These are phyloP conservation scores for Fusarium heterosporum DNA, from an alignment of 2,329 filamentous ascomycete species.

Conservation along the genomic window DNA sequence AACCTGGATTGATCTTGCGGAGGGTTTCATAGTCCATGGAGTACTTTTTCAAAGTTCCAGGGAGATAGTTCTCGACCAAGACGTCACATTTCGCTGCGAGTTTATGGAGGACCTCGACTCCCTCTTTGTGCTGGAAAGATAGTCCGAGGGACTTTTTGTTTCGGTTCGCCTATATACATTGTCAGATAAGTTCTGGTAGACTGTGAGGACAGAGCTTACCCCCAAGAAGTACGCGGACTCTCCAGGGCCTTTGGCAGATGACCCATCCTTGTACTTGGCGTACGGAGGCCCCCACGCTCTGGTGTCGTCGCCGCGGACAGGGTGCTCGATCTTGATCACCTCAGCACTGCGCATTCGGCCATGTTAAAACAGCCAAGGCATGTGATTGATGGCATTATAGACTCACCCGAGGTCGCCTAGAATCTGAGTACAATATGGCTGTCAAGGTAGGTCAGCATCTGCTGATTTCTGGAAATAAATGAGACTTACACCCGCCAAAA, in stretches of 20 bases:
- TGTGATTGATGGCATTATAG: slow-evolving; percentile 6
- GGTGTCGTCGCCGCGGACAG: slow-evolving; percentile 90
- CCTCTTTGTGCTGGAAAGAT: slow-evolving; percentile 87
- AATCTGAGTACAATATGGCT: slow-evolving; percentile 99
- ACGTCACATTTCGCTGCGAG: slow-evolving; percentile 89
- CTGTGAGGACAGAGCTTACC: slow-evolving; percentile 61
- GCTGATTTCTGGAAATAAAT: background rate
- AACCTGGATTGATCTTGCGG: slow-evolving; percentile 80
- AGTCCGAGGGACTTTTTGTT: slow-evolving; percentile 96
- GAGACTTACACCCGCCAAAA: slow-evolving; percentile 85
- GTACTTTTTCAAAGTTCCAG: slow-evolving; percentile 90
- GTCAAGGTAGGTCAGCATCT: slow-evolving; percentile 30
- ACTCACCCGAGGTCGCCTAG: slow-evolving; percentile 92
- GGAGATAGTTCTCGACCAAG: slow-evolving; percentile 96
- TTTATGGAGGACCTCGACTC: slow-evolving; percentile 87
- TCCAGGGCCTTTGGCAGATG: slow-evolving; percentile 74
- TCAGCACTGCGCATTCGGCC: slow-evolving; percentile 73
- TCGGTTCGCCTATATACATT: slow-evolving; percentile 78
- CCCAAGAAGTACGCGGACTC: slow-evolving; percentile 96
- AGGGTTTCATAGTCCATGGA: slow-evolving; percentile 87
- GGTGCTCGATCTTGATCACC: slow-evolving; percentile 97
- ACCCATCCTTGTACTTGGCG: slow-evolving; percentile 76
- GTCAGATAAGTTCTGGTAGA: slow-evolving; percentile 28
- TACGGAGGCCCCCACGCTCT: slow-evolving; percentile 97
- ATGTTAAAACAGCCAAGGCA: slow-evolving; percentile 22